Base-by-base conservation (phyloP, 306 rosid genomes). In the Fragaria nilgerrensis region DNA sequence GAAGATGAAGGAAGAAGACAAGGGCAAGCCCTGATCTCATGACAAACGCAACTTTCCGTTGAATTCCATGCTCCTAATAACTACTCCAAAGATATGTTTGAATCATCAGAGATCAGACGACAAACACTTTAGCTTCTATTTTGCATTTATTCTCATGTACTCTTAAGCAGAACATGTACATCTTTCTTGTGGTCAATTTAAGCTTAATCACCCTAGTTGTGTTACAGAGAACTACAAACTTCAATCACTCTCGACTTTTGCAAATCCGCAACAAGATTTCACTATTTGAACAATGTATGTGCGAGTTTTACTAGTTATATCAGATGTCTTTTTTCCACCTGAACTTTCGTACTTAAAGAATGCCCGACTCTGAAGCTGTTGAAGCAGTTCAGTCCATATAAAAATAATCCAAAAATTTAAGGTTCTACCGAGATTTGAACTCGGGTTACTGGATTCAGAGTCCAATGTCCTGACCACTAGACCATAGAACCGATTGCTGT, bases 1-100 rank as follows among this genome's bases (percentile, higher is more conserved):
- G 90, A 91, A 89, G 96, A 94, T 94, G 97, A 91, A 94, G 87
- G 97, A 91, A 79, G 98, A 91, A 83, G 94, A 91, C 84, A 94
- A 94, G 88, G 76, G 36, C 52, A 91, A 88, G 44, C 56, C 16
- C 50, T 87, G 75, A 81, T 75, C 55, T 41, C 43, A 1, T 65
- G 12, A 47, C 64, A 37, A 25, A 66, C 29, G 25, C 20, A 15
- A 9, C 72, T 56, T 29, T 76, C 29, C 19, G 23, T 34, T 39
- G 68, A 76, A 64, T 13, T 52, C 16, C 45, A 55, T 50, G 37
- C 20, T 29, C 50, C 72, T 27, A 53, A 71, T 29, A 52, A 44
- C 59, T 8, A 53, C 62, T 15, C 49, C 25, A 41, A 37, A 67
- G 81, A 45, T 66, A 73, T 29, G 25, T 39, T 14, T 47, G 7